Evolutionary conservation across 805 yeast genomes (phyloP).

Genomic region (Zygoascus flipseniorum): DNA sequence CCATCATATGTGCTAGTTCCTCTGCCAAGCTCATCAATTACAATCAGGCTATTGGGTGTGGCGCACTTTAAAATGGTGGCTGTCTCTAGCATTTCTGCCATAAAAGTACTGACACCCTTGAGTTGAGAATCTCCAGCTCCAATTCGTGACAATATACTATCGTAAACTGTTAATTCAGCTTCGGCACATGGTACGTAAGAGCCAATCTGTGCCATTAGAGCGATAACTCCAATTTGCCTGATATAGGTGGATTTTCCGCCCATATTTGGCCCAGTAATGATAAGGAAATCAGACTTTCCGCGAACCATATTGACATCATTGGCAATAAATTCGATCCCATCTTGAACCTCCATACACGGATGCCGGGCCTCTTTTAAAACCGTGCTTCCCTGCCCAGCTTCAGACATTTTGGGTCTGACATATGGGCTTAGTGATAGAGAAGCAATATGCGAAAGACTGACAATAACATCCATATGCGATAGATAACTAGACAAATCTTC

Average conservation of each 20-base stretch:
- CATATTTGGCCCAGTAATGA: constrained; percentile 96
- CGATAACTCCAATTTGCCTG: constrained; percentile 80
- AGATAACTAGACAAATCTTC: constrained; percentile 55
- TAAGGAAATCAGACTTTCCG: constrained; percentile 55
- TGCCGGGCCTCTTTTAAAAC: constrained; percentile 74
- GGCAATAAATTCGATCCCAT: constrained; percentile 81
- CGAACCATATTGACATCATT: constrained; percentile 71
- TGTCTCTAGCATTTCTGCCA: constrained; percentile 95
- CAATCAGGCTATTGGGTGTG: constrained; percentile 66
- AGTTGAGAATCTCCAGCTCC: constrained; percentile 98
- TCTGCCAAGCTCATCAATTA: constrained; percentile 93
- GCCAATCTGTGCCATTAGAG: constrained; percentile 83
- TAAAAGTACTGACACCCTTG: constrained; percentile 93
- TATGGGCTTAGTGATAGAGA: constrained; percentile 79
- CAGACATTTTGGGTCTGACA: constrained; percentile 61
- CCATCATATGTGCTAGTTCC: constrained; percentile 95
- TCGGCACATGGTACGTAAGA: constrained; percentile 74
- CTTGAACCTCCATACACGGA: constrained; percentile 90
- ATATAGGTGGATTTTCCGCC: constrained; percentile 95
- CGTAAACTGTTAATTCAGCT: constrained; percentile 78
- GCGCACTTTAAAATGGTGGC: constrained; percentile 78
- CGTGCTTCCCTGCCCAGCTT: constrained; percentile 38
- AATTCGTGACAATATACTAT: constrained; percentile 90
- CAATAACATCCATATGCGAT: constrained; percentile 74
- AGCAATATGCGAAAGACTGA: constrained; percentile 76